Evolutionary conservation across 257 asterid genomes (phyloP), one percentile per base, ranked within the genome.

Genomic region (Petunia axillaris): DNA sequence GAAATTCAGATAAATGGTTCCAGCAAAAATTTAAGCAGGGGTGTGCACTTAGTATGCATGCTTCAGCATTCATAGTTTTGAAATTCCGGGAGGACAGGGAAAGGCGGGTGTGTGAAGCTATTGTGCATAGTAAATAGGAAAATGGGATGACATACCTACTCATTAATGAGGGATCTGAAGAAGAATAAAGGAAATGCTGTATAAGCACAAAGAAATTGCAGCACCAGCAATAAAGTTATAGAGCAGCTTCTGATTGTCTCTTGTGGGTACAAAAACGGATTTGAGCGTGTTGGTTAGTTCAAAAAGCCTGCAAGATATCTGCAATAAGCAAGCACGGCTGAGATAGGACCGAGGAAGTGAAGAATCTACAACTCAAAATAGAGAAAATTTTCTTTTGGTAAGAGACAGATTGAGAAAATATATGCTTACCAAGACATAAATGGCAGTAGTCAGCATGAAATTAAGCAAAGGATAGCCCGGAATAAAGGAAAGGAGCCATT

Each of bases 391-490:
- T 25, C 25, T 25, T 25, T 25, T 25, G 25, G 25, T 25, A 25
- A 25, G 25, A 25, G 25, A 25, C 25, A 25, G 25, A 25, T 25
- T 25, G 25, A 62, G 48, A 37, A 73, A 65, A 38, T 64, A 65
- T 81, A 85, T 54, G 55, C 92, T 85, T 79, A 95, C 99, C 96
- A 95, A 83, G 75, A 91, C 16, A 81, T 95, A 95, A 79, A 93
- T 79, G 82, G 97, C 89, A 81, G 97, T 91, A 74, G 97, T 92
- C 80, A 95, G 90, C 97, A 93, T 93, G 94, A 92, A 95, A 87
- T 95, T 95, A 15, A 95, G 98, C 90, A 95, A 46, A n/a, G 99
- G 99, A 86, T 95, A 93, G 78, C 93, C 96, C 37, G 98, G 98
- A 86, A 95, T 91, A 67, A 95, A 89, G 5, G 84, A 91, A 50